Base-by-base conservation (phyloP, 768 basidiomycete species). In the Trametes meyenii region DNA sequence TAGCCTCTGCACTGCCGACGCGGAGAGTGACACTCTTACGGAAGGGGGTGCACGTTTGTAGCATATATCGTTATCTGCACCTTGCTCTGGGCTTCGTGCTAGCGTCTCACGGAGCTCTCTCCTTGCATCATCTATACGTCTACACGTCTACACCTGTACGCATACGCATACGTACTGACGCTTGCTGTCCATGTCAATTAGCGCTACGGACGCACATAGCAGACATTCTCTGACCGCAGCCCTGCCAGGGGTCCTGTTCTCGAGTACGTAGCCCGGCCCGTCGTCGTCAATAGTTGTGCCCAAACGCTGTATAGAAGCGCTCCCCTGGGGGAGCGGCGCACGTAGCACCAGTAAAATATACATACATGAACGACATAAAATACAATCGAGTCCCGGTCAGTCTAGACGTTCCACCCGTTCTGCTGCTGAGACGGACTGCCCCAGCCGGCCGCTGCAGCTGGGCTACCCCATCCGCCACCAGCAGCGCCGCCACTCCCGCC, bases 381-480 rank as follows among this genome's bases (percentile, higher is more conserved):
- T 45, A 49, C 39, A 48, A 33, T 14, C 40, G 40, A 26, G 21
- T 13, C 26, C 19, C 11, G 33, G 19, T 35, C 50, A 14, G 36
- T 54, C 66, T 70, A 73, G 50, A 72, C 71, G 50, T 73, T 73
- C 73, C 72, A 75, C 1, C 73, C 74, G 35, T 67, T 65, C 23
- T 67, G 61, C 53, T 69, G 69, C 35, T 68, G 66, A 40, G 61
- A 60, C 10, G 72, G 70, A 16, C 73, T 71, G 1, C 68, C 65
- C 71, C 72, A 66, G n/a, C 66, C 54, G 5, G 70, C 65, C 29
- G 29, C 29, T 56, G 68, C 70, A 60, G 55, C 56, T 3, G 64
- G 62, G 45, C 63, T 58, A 2, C 54, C 64, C 65, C 65, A 62
- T 35, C 61, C 54, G 14, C 58, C 50, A 5, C 23, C 51, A 17